Conservation (phyloP, 2,329 filamentous ascomycete species). For the Fusarium napiforme region DNA sequence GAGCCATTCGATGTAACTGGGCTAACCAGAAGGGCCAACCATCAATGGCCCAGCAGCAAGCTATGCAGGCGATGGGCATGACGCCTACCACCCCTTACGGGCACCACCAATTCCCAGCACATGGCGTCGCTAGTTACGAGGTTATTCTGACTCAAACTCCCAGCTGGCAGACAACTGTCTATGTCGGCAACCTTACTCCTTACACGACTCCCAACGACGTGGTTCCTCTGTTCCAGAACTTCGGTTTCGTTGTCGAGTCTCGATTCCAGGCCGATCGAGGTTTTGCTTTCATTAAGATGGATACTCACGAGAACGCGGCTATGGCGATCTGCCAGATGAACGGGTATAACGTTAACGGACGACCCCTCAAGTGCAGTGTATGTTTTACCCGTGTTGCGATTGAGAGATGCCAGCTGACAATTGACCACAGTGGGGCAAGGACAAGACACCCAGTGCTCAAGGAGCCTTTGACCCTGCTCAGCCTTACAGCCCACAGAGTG, state of each 20-base stretch:
- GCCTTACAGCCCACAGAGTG: slow-evolving; percentile 77
- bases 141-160: slow-evolving; percentile 96
- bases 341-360: slow-evolving; percentile 96
- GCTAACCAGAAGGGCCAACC: slow-evolving; percentile 99
- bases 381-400: slow-evolving; percentile 55
- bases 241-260: slow-evolving; percentile 96
- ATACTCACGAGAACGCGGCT: slow-evolving; percentile 95
- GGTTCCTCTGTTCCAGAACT: slow-evolving; percentile 98
- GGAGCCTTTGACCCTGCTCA: slow-evolving; percentile 81
- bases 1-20: slow-evolving; percentile 99
- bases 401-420: slow-evolving; percentile 26
- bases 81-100: slow-evolving; percentile 96
- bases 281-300: slow-evolving; percentile 99
- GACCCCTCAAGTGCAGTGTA: slow-evolving; percentile 98
- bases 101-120: slow-evolving; percentile 96
- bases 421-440: slow-evolving; percentile 88
- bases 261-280: slow-evolving; percentile 98
- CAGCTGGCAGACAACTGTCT: slow-evolving; percentile 97
- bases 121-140: slow-evolving; percentile 96
- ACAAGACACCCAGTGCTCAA: slow-evolving; percentile 83
- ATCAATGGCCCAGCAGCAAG: slow-evolving; percentile 96
- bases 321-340: slow-evolving; percentile 99
- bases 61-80: slow-evolving; percentile 97
- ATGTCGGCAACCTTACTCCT: slow-evolving; percentile 96
- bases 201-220: slow-evolving; percentile 98